These are phyloP conservation scores for Penicillium atrosanguineum DNA, from an alignment of 495 filamentous ascomycete genomes.

Conservation along the genomic window DNA sequence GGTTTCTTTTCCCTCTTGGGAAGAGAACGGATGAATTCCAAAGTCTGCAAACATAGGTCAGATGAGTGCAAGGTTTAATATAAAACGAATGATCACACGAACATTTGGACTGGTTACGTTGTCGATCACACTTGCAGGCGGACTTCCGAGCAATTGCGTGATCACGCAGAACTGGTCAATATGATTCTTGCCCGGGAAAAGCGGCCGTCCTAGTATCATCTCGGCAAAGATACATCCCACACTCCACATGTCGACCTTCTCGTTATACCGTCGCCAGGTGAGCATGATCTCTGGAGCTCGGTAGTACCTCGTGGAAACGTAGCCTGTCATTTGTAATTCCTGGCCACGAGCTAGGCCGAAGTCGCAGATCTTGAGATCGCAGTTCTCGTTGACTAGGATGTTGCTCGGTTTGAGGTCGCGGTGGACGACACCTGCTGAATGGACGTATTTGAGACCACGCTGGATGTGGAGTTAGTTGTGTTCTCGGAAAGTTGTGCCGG, in stretches of 20 bases:
- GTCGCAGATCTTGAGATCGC: constrained; percentile 98
- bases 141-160: constrained; percentile 89
- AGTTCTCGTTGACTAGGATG: constrained; percentile 98
- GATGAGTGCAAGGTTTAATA: neutral
- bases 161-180: constrained; percentile 99
- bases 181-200: constrained; percentile 98
- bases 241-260: constrained; percentile 99
- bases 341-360: constrained; percentile 96
- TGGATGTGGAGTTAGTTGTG: constrained; percentile 39
- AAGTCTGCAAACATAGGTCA: constrained; percentile 56
- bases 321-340: constrained; percentile 98
- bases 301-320: constrained; percentile 98
- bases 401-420: constrained; percentile 97
- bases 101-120: constrained; percentile 97
- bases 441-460: constrained; percentile 97
- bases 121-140: constrained; percentile 92
- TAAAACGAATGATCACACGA: constrained; percentile 31
- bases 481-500: neutral
- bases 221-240: constrained; percentile 98
- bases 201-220: constrained; percentile 93
- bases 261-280: constrained; percentile 99
- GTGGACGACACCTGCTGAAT: constrained; percentile 97
- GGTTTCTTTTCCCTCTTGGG: constrained; percentile 88
- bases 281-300: constrained; percentile 99
- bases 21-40: constrained; percentile 92